Percentiles rank a stretch among this genome's conserved stretches.
Conservation (phyloP, 345 rosid genomes). For the Salix viminalis region DNA sequence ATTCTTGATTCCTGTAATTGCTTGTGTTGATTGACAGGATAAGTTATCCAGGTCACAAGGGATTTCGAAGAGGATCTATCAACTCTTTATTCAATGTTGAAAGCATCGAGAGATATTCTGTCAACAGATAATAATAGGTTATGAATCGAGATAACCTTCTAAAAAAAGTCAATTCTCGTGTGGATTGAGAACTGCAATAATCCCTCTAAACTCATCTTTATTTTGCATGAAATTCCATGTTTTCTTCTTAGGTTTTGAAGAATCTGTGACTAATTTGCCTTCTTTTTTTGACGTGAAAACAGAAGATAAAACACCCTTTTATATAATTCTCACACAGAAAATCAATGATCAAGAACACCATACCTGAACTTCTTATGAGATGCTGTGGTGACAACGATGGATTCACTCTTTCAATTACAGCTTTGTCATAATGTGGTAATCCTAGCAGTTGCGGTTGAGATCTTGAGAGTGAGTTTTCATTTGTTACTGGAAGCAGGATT, state of each 20-base stretch:
- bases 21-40: slow-evolving; percentile 5
- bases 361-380: slow-evolving; percentile 39
- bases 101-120: slow-evolving; percentile 30
- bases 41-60: slow-evolving; percentile 18
- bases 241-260: not conserved
- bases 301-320: not conserved
- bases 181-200: not conserved
- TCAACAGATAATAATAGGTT: not conserved
- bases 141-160: not conserved
- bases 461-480: slow-evolving; percentile 19
- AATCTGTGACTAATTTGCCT: not conserved
- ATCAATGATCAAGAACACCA: not conserved
- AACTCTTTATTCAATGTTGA: slow-evolving; percentile 27
- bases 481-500: slow-evolving; percentile 19
- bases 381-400: slow-evolving; percentile 27
- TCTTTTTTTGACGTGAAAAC: not conserved
- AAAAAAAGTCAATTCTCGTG: not conserved
- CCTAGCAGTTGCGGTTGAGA: slow-evolving; percentile 21
- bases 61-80: slow-evolving; percentile 30
- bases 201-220: not conserved
- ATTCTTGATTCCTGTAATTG: not conserved
- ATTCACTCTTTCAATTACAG: slow-evolving; percentile 23
- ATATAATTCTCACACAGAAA: not conserved
- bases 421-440: slow-evolving; percentile 20
- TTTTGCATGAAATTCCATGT: not conserved